Conservation (phyloP, 2,329 filamentous ascomycete species). For the Emergomyces pasteurianus region DNA sequence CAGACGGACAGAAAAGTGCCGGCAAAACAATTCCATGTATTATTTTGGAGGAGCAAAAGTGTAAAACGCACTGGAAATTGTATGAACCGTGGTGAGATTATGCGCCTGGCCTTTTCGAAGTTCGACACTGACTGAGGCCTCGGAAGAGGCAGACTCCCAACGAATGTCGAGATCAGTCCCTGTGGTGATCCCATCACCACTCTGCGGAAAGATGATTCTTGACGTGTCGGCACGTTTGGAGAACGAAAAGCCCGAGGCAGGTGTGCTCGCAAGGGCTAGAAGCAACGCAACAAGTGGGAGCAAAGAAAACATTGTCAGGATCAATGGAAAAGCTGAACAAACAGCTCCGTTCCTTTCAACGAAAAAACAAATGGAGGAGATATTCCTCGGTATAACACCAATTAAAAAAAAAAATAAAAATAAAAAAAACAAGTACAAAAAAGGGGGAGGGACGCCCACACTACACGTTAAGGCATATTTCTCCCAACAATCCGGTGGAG, state of each 20-base stretch:
- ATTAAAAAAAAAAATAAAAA: not conserved
- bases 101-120: constrained; percentile 6
- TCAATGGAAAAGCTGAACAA: not conserved
- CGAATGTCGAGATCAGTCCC: constrained; percentile 8
- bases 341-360: not conserved
- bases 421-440: not conserved
- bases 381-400: not conserved
- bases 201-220: constrained; percentile 3
- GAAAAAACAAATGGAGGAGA: not conserved
- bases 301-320: not conserved
- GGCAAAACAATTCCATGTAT: not conserved
- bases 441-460: too few species aligned
- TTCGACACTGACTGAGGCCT: constrained; percentile 4
- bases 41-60: too few species aligned
- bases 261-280: not conserved
- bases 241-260: not conserved
- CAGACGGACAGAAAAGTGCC: not conserved
- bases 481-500: not conserved
- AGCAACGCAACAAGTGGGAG: not conserved
- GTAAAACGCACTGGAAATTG: constrained; percentile 7
- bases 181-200: constrained; percentile 6
- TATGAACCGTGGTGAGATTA: constrained; percentile 7
- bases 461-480: too few species aligned
- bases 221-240: constrained; percentile 4
- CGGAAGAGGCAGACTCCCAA: constrained; percentile 4